phyloP scores from a whole-genome alignment of 208 protist genomes.

The Trypanosoma lewisi region DNA sequence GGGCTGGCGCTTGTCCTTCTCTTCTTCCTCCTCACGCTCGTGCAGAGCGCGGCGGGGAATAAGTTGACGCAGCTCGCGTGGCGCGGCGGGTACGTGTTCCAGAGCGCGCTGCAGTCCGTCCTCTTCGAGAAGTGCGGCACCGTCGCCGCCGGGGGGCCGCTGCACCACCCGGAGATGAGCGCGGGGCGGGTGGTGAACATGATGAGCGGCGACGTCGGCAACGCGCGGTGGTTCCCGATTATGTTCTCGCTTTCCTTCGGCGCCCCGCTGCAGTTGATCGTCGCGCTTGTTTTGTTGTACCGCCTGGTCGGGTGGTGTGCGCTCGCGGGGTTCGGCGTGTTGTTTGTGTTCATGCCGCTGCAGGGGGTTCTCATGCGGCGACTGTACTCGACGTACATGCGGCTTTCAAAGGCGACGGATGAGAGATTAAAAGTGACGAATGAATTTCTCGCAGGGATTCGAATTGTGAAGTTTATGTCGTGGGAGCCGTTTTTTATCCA shows the following conservation, averaged over 20 bases:
- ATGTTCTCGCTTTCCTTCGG: slow-evolving; percentile 59
- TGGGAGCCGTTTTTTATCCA: slow-evolving; percentile 76
- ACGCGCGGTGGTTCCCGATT: slow-evolving; percentile 37
- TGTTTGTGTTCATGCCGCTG: slow-evolving; percentile 69
- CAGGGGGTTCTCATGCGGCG: slow-evolving; percentile 48
- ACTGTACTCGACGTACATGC: slow-evolving; percentile 21
- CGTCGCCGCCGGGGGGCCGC: slow-evolving; percentile 33
- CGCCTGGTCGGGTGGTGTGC: slow-evolving; percentile 59
- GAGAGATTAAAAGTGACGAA: slow-evolving; percentile 87
- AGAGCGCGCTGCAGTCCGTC: slow-evolving; percentile 51
- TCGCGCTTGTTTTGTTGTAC: slow-evolving; percentile 48
- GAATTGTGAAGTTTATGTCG: slow-evolving; percentile 93
- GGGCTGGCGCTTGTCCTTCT: slow-evolving; percentile 42
- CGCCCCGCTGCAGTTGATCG: slow-evolving; percentile 60
- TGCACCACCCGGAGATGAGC: slow-evolving; percentile 64
- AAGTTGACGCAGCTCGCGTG: slow-evolving; percentile 53
- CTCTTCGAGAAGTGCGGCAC: slow-evolving; percentile 81
- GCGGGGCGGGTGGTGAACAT: slow-evolving; percentile 88
- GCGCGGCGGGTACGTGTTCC: slow-evolving; percentile 43
- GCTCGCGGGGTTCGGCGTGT: slow-evolving; percentile 61
- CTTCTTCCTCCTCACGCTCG: slow-evolving; percentile 42
- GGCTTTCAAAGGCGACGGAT: slow-evolving; percentile 61
- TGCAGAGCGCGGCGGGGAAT: slow-evolving; percentile 46
- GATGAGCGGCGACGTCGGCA: slow-evolving; percentile 68
- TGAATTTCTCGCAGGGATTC: slow-evolving; percentile 91